phyloP scores from a whole-genome alignment of 2,329 filamentous ascomycete genomes.

The Paracamarosporium sp. region DNA sequence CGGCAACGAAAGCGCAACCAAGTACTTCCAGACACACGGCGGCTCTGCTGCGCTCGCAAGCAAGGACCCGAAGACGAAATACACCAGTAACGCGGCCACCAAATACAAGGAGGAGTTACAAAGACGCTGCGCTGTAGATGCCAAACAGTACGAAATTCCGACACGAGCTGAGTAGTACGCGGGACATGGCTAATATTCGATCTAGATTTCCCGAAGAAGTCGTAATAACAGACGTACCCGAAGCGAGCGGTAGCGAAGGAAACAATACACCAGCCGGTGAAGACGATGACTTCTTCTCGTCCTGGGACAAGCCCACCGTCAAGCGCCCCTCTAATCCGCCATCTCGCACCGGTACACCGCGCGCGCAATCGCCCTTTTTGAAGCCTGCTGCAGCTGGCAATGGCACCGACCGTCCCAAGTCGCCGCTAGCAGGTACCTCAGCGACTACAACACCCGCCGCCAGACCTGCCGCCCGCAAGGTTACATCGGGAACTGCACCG shows the following conservation, averaged over 20 bases:
- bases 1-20: conserved; percentile 96
- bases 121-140: conserved; percentile 81
- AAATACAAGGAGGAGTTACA: conserved; percentile 99
- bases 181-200: conserved; percentile 15
- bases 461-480: conserved; percentile 80
- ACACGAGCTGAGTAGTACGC: conserved; percentile 12
- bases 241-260: conserved; percentile 64
- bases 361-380: conserved; percentile 86
- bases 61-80: conserved; percentile 97
- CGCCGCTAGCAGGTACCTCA: conserved; percentile 67
- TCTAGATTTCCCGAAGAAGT: conserved; percentile 83
- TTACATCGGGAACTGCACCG: conserved; percentile 64
- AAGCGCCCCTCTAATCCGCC: conserved; percentile 94
- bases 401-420: conserved; percentile 73
- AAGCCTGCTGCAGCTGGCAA: conserved; percentile 72
- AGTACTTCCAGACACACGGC: conserved; percentile 97
- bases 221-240: conserved; percentile 75
- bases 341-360: conserved; percentile 86
- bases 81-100: conserved; percentile 87
- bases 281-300: conserved; percentile 96
- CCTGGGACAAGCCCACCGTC: conserved; percentile 97
- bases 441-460: conserved; percentile 60
- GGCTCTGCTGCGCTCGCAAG: conserved; percentile 92
- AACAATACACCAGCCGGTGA: conserved; percentile 81
- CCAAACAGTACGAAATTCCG: conserved; percentile 71